A percentile compares a stretch with the other conserved stretches of the same genome.
These are phyloP conservation scores for Lasiodiplodia citricola DNA, from an alignment of 2,329 filamentous ascomycete species.

Conservation along the genomic window DNA sequence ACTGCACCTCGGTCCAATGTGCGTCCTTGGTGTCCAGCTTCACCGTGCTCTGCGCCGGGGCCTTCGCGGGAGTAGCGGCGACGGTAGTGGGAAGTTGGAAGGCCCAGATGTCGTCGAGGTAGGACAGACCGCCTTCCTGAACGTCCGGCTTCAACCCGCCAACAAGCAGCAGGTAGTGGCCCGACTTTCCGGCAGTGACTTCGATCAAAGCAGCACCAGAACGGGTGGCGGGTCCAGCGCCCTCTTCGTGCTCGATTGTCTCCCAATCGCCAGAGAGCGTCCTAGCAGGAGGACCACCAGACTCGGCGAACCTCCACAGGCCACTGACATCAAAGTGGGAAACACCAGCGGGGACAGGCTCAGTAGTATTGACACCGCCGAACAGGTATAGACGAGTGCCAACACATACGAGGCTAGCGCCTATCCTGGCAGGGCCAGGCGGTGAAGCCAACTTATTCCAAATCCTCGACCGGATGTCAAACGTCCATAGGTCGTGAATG, in stretches of 20 bases:
- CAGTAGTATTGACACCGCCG: conserved; percentile 40
- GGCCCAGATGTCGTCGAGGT: conserved; percentile 56
- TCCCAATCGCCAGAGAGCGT: conserved; percentile 40
- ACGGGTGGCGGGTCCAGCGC: conserved; percentile 49
- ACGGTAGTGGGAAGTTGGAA: conserved; percentile 57
- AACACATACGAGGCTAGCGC: conserved; percentile 52
- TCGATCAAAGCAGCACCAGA: conserved; percentile 52
- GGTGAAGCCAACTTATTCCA: conserved; percentile 59
- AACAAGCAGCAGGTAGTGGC: conserved; percentile 58
- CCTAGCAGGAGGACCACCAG: conserved; percentile 38
- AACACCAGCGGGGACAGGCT: conserved; percentile 30
- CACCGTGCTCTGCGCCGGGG: conserved; percentile 53
- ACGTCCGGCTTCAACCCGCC: conserved; percentile 48
- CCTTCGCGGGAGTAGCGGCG: conserved; percentile 55
- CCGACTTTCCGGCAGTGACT: conserved; percentile 58
- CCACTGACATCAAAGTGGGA: conserved; percentile 42
- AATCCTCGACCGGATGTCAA: conserved; percentile 53
- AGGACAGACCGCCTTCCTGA: conserved; percentile 5
- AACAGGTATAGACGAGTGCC: conserved; percentile 56
- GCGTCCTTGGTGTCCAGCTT: conserved; percentile 54
- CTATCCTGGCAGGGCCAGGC: conserved; percentile 43
- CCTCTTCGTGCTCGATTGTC: conserved; percentile 36
- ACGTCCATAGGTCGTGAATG: conserved; percentile 57
- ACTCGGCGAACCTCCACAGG: conserved; percentile 43
- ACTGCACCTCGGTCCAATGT: conserved; percentile 58